Conservation (phyloP, 495 filamentous ascomycete species). For the Aspergillus homomorphus region DNA sequence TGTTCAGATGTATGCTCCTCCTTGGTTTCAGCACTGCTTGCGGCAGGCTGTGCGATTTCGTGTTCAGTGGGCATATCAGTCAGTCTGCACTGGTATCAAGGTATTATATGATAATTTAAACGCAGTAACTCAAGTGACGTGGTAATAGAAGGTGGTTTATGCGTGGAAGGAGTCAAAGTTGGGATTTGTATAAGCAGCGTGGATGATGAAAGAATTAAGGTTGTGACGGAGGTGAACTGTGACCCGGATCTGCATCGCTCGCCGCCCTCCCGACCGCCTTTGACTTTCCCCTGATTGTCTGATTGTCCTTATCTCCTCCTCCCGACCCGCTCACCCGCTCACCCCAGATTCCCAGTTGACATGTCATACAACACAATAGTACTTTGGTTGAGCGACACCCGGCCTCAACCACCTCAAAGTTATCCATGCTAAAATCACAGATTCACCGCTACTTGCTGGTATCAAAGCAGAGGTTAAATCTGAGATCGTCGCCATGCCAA, state of each 20-base stretch:
- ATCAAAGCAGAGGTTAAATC: neutral
- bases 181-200: neutral
- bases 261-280: slow-evolving; percentile 15
- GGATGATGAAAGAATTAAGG: neutral
- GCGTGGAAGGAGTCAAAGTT: neutral
- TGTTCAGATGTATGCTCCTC: neutral
- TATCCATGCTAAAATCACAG: neutral
- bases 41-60: neutral
- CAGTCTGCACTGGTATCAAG: neutral
- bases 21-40: neutral
- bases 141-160: neutral
- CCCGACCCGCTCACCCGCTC: neutral
- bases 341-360: neutral
- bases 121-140: no score
- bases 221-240: neutral
- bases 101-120: no score
- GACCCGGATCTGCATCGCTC: neutral
- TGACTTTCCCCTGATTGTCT: neutral
- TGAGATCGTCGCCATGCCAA: neutral
- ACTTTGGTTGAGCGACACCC: neutral
- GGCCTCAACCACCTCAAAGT: neutral
- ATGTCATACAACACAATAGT: neutral
- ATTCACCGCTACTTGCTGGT: neutral
- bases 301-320: neutral
- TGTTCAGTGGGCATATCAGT: slow-evolving; percentile 14